phyloP scores from a whole-genome alignment of 805 yeast species.

The Torulaspora microellipsoides region DNA sequence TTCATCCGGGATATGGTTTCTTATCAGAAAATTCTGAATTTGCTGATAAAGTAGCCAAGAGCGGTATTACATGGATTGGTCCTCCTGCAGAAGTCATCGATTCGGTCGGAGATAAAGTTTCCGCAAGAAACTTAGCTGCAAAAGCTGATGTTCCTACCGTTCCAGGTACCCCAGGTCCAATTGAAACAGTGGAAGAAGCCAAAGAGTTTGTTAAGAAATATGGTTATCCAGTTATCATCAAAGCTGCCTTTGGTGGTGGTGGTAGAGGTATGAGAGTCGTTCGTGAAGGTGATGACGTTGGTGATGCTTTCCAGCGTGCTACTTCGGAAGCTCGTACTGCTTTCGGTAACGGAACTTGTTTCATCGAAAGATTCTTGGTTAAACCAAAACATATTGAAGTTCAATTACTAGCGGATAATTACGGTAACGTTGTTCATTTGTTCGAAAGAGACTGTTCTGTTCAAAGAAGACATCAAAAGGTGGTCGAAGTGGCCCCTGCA shows the following conservation, averaged over 20 bases:
- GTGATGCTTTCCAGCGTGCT: conserved; percentile 90
- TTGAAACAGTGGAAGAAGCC: conserved; percentile 75
- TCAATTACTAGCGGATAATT: conserved; percentile 86
- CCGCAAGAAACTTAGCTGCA: conserved; percentile 84
- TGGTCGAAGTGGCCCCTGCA: conserved; percentile 98
- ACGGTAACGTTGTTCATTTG: conserved; percentile 91
- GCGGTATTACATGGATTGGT: conserved; percentile 94
- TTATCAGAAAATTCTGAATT: conserved; percentile 88
- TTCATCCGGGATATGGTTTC: conserved; percentile 92
- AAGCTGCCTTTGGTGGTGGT: conserved; percentile 99
- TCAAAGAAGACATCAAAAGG: conserved; percentile 98
- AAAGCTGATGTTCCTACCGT: conserved; percentile 84
- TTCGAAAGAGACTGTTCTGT: conserved; percentile 99
- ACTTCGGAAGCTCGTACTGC: conserved; percentile 90
- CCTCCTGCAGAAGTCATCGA: conserved; percentile 87
- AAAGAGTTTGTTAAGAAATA: conserved; percentile 69
- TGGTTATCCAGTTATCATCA: conserved; percentile 95
- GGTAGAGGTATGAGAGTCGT: conserved; percentile 99
- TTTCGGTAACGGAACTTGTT: conserved; percentile 98
- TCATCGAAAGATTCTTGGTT: conserved; percentile 91
- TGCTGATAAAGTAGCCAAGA: conserved; percentile 84
- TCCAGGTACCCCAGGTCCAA: conserved; percentile 98
- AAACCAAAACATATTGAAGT: conserved; percentile 98
- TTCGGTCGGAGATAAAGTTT: conserved; percentile 93
- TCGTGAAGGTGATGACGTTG: conserved; percentile 89